Percentiles rank a stretch among this genome's conserved stretches.
Evolutionary conservation across 495 filamentous ascomycete species (phyloP).

Genomic region (Penicillium lagena): DNA sequence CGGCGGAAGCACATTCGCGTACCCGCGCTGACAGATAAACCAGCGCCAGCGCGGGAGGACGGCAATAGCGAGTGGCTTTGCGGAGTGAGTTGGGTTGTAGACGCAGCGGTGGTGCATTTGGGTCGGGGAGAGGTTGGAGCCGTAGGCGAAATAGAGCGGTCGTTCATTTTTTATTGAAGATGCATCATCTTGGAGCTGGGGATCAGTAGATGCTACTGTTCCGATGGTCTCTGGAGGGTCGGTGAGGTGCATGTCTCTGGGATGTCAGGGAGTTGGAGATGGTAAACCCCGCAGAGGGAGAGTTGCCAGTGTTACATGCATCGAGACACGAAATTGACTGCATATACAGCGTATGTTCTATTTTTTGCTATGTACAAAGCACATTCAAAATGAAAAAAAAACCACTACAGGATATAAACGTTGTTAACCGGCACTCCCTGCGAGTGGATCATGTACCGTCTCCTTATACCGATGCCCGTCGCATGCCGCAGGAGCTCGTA

Average conservation of each 20-base stretch:
- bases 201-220: too few relatives aligned
- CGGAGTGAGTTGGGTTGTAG: constrained; percentile 40
- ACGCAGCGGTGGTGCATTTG: constrained; percentile 64
- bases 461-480: constrained; percentile 60
- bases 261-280: too few relatives aligned
- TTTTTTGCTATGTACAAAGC: neutral
- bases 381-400: neutral
- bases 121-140: constrained; percentile 60
- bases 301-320: too few relatives aligned
- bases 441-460: constrained; percentile 74
- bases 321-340: too few relatives aligned
- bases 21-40: constrained; percentile 62
- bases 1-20: constrained; percentile 59
- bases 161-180: too few relatives aligned
- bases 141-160: constrained; percentile 65
- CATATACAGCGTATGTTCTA: neutral
- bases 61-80: constrained; percentile 38
- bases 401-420: constrained; percentile 59
- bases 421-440: constrained; percentile 76
- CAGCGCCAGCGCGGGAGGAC: constrained; percentile 50
- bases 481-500: constrained; percentile 57
- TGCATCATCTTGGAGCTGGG: too few relatives aligned
- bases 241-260: too few relatives aligned
- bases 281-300: too few relatives aligned
- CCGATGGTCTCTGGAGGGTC: too few relatives aligned